A percentile compares a stretch with the other conserved stretches of the same genome.
Evolutionary conservation across 805 yeast genomes (phyloP).

Genomic region (Saccharomycopsis babjevae): DNA sequence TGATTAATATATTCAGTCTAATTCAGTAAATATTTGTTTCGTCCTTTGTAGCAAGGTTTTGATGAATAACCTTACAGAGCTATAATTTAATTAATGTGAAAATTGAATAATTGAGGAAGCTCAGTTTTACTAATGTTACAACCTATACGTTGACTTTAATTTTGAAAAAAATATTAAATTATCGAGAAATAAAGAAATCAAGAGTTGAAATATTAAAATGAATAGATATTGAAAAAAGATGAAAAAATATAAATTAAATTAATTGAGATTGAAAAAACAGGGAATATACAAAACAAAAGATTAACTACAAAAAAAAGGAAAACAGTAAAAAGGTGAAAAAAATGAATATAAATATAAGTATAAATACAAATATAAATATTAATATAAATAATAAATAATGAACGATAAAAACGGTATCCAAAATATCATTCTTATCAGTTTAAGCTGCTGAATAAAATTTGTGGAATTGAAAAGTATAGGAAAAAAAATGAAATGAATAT

Average conservation of each 20-base stretch:
- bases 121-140: no score
- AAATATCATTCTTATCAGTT: background rate
- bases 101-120: no score
- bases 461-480: background rate
- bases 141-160: no score
- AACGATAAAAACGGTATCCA: background rate
- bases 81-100: no score
- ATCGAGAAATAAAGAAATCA: background rate
- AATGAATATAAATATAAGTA: background rate
- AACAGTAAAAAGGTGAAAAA: background rate
- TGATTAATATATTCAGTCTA: no score
- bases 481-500: background rate
- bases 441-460: background rate
- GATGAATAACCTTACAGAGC: no score
- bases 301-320: background rate
- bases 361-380: background rate
- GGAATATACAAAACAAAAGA: background rate
- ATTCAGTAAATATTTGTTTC: no score
- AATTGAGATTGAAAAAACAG: background rate
- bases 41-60: no score
- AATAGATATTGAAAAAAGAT: background rate
- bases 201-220: background rate
- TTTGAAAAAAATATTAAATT: background rate
- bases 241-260: background rate
- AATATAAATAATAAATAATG: background rate